Base-by-base conservation (phyloP, 2,329 filamentous ascomycete species). In the Diaporthe ilicicola region DNA sequence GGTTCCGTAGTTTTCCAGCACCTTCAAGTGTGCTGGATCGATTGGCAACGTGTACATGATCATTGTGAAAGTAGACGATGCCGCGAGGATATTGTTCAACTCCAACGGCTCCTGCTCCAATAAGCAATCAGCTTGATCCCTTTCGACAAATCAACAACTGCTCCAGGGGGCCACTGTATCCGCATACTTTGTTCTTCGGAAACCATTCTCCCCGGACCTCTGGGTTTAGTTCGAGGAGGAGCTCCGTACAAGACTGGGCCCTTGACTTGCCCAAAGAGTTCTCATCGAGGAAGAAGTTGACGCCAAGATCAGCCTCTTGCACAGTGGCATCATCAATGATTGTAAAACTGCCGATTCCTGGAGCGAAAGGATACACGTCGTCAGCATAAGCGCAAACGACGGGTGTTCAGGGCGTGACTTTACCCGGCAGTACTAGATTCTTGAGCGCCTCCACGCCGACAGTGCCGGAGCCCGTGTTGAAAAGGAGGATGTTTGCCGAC, bases 201-300 rank as follows among this genome's bases (percentile, higher is more conserved):
- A 84, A 87, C 86, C 90, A 95, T 77, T 91, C 86, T 8, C 95
- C 95, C 71, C 93, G 82, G 1, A 98, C 96, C 77, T 98, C 96
- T 2, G 95, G 94, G 78, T 99, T 99, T 72, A 99, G 86, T 81
- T 99, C 97, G 73, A 90, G 86, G 53, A 99, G 85, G 68, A 95
- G 86, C 73, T 91, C 90, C 70, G 92, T 91, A 68, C 92, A 93
- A 78, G 93, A 91, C 79, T 94, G 88, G 1, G 95, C 94, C 75
- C 96, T 90, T 32, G 90, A 90, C 77, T 91, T 91, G 67, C 94
- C 95, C 46, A 97, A 80, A 74, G 90, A 92, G 61, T 87, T 84
- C 76, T 96, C 90, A 73, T 97, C 94, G 0, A 99, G 86, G 78
- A 99, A 99, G 86, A 99, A 99, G 82, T 99, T 99, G 73, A 98